These are phyloP conservation scores for Wickerhamiella allomyrinae DNA, from an alignment of 805 yeast genomes.

Conservation along the genomic window DNA sequence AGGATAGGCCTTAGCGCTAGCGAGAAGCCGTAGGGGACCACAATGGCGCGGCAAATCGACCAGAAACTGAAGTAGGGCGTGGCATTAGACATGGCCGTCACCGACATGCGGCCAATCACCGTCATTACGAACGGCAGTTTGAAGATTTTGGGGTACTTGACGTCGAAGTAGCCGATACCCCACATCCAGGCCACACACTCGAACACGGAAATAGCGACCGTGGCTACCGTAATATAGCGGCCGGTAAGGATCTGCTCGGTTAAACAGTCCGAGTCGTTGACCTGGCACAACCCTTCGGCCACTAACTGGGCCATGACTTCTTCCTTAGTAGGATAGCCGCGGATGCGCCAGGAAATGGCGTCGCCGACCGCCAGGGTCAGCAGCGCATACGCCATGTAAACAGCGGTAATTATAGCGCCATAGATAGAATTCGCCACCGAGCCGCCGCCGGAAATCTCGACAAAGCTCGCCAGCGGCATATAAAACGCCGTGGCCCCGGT, in stretches of 20 bases:
- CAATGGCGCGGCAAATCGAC: conserved; percentile 11
- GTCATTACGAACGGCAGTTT: conserved; percentile 18
- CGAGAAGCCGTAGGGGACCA: conserved; percentile 19
- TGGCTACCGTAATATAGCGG: conserved; percentile 12
- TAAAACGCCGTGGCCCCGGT: conserved; percentile 16
- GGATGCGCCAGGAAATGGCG: conserved; percentile 17
- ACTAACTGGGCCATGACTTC: conserved; percentile 9
- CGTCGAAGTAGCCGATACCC: conserved; percentile 12
- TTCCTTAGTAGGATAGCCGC: conserved; percentile 14
- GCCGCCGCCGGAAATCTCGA: conserved; percentile 17
- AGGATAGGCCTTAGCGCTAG: conserved; percentile 15
- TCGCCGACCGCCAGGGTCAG: conserved; percentile 15
- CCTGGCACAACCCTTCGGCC: conserved; percentile 15
- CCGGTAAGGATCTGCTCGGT: conserved; percentile 14
- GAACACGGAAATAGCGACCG: conserved; percentile 17
- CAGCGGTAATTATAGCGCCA: conserved; percentile 1
- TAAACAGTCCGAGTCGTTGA: conserved; percentile 12
- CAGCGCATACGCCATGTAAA: conserved; percentile 7
- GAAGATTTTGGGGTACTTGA: conserved; percentile 10
- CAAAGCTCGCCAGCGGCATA: conserved; percentile 9
- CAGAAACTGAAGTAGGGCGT: conserved; percentile 19
- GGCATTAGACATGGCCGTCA: conserved; percentile 13
- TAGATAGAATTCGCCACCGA: conserved; percentile 11
- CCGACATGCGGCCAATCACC: conserved; percentile 15
- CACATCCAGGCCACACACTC: conserved; percentile 15